Base-by-base conservation (phyloP, 2,329 filamentous ascomycete species). In the Diaporthe sp. region DNA sequence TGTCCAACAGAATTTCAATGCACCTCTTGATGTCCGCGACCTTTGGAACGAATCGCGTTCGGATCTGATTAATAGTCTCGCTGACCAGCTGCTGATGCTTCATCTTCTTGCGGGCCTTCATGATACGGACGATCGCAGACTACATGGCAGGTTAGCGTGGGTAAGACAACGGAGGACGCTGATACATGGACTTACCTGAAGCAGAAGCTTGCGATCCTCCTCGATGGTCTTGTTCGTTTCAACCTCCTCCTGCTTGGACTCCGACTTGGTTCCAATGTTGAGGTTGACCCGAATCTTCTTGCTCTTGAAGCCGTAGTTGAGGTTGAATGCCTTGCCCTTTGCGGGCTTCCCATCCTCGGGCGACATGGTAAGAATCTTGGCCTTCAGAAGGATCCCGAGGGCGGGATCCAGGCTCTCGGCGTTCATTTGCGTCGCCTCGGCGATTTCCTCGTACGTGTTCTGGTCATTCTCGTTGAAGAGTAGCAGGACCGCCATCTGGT, bases 161-260 rank as follows among this genome's bases (percentile, higher is more conserved):
- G 25, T 30, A 55, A 35, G 39, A 61, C 15, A 39, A 10, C 51
- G 56, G 25, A 72, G 8, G 44, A 71, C 10, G 55, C 8, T 72
- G 70, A 55, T 22, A 13, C n/a, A 73, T 71, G 37, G 77, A 88
- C 93, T 84, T 90, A 98, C 96, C 92, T 99, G 97, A 82, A 98
- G 94, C 74, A 99, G 90, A 75, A 99, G 88, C 85, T 98, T 98
- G 76, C 97, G 91, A 83, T 99, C 97, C 85, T 99, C 97, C 86
- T 99, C 97, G 79, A 99, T 98, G 4, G 95, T 98, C 91, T 99
- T 99, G 88, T 98, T 97, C 9, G 97, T 99, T 82, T 99, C 97
- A 76, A 95, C 96, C 77, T 95, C 94, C 84, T 99, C 97, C 77
- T 97, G 94, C 89, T 98, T 98, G 81, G 96, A 93, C 85, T 99